These are phyloP conservation scores for Aspergillus pseudoviridinutans DNA, from an alignment of 2,329 filamentous ascomycete genomes.

Conservation along the genomic window DNA sequence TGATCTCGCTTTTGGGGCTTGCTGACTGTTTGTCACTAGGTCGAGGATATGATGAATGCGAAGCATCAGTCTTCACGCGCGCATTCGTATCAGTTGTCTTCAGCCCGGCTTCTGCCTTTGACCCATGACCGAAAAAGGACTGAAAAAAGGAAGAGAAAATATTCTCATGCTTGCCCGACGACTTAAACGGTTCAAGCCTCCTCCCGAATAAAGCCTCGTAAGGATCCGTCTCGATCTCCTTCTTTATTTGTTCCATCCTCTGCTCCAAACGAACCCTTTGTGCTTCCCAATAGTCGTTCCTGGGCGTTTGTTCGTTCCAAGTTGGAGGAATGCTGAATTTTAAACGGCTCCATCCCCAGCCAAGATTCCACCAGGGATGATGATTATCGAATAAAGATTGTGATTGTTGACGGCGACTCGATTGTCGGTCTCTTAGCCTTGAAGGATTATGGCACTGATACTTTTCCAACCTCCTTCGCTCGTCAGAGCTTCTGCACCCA, in stretches of 20 bases:
- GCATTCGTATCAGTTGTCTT: not conserved
- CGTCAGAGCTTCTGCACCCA: not conserved
- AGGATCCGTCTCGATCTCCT: conserved; percentile 35
- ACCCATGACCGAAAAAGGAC: conserved; percentile 21
- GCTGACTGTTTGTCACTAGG: conserved; percentile 2
- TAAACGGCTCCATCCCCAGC: conserved; percentile 8
- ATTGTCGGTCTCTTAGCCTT: not conserved
- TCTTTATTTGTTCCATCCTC: conserved; percentile 36
- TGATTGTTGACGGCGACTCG: not conserved
- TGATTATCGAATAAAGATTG: conserved; percentile 3
- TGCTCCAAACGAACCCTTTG: conserved; percentile 19
- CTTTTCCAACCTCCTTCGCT: conserved; percentile 2
- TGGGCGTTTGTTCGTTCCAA: not conserved
- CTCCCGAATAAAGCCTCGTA: conserved; percentile 40
- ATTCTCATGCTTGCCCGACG: conserved; percentile 16
- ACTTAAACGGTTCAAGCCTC: conserved; percentile 23
- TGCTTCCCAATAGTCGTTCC: conserved; percentile 17
- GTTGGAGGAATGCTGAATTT: not conserved
- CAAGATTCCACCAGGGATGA: conserved; percentile 13
- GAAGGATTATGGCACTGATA: conserved; percentile 1
- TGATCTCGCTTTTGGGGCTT: not conserved
- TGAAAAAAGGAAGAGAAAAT: conserved; percentile 29
- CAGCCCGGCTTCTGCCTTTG: not conserved
- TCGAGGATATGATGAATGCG: conserved; percentile 1
- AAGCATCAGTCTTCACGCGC: not conserved